phyloP scores from a whole-genome alignment of 805 yeast species.

The Candida maltosa region DNA sequence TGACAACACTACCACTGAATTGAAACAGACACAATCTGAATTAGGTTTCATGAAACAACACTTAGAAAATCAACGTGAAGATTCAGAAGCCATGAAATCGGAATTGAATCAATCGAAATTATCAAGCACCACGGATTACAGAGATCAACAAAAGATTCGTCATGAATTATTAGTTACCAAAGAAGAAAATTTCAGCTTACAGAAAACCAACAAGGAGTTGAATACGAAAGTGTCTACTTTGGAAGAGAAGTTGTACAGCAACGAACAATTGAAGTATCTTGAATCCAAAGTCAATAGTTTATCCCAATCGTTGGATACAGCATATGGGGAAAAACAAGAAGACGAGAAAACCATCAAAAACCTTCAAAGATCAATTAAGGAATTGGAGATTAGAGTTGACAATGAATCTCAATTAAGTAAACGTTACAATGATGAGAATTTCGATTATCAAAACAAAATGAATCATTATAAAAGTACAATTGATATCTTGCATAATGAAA shows the following conservation, averaged over 20 bases:
- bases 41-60: conserved; percentile 31
- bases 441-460: conserved; percentile 51
- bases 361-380: conserved; percentile 53
- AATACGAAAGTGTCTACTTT: conserved; percentile 41
- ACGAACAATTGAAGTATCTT: conserved; percentile 62
- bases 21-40: conserved; percentile 26
- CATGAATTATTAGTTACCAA: conserved; percentile 52
- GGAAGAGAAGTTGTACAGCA: conserved; percentile 47
- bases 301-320: conserved; percentile 46
- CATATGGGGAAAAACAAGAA: conserved; percentile 48
- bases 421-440: conserved; percentile 57
- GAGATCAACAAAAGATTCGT: conserved; percentile 36
- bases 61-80: conserved; percentile 28
- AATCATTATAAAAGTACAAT: conserved; percentile 35
- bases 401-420: conserved; percentile 49
- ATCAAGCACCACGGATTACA: conserved; percentile 24
- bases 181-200: conserved; percentile 67
- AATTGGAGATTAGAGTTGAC: conserved; percentile 48
- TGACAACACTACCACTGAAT: conserved; percentile 21
- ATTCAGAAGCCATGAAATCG: conserved; percentile 27
- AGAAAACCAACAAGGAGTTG: conserved; percentile 52
- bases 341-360: conserved; percentile 47
- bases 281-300: conserved; percentile 50
- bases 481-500: conserved; percentile 37
- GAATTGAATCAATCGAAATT: conserved; percentile 32